Conservation (phyloP, 768 basidiomycete species). For the Tricholoma bakamatsutake region DNA sequence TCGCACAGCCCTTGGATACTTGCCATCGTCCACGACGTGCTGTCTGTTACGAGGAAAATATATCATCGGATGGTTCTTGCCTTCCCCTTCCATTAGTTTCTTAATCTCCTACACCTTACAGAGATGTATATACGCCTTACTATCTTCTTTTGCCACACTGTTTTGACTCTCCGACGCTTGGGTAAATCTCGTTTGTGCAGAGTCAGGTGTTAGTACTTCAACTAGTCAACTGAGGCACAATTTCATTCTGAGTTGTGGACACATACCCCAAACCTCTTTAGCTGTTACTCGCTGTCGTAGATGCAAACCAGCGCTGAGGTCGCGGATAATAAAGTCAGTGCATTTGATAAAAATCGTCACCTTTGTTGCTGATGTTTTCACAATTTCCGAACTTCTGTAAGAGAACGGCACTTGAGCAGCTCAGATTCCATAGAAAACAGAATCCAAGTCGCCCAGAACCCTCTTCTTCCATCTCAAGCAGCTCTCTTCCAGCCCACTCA, state of each 20-base stretch:
- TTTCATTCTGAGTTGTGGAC: constrained; percentile 7
- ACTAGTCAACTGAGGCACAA: constrained; percentile 11
- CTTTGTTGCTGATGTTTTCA: constrained; percentile 14
- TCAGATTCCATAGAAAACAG: constrained; percentile 37
- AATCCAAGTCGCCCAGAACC: constrained; percentile 23
- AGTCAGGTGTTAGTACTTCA: constrained; percentile 25
- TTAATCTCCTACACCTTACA: background rate
- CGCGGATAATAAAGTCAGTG: constrained; percentile 47
- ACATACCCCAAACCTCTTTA: constrained; percentile 9
- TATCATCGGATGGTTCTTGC: background rate
- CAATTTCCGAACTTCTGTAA: constrained; percentile 17
- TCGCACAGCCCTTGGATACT: background rate
- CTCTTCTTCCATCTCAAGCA: constrained; percentile 22
- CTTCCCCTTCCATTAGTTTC: background rate
- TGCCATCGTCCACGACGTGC: background rate
- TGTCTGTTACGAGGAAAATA: background rate
- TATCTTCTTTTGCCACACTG: constrained; percentile 32
- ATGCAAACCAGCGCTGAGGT: constrained; percentile 47
- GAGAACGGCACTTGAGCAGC: constrained; percentile 41
- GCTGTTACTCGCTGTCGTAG: constrained; percentile 18
- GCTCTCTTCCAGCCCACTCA: constrained; percentile 16
- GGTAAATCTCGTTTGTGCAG: constrained; percentile 15
- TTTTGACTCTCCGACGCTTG: constrained; percentile 52
- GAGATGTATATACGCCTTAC: constrained; percentile 1
- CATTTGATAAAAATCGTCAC: constrained; percentile 3